Conservation (phyloP, 2,329 filamentous ascomycete species). For the Botrytis byssoidea region DNA sequence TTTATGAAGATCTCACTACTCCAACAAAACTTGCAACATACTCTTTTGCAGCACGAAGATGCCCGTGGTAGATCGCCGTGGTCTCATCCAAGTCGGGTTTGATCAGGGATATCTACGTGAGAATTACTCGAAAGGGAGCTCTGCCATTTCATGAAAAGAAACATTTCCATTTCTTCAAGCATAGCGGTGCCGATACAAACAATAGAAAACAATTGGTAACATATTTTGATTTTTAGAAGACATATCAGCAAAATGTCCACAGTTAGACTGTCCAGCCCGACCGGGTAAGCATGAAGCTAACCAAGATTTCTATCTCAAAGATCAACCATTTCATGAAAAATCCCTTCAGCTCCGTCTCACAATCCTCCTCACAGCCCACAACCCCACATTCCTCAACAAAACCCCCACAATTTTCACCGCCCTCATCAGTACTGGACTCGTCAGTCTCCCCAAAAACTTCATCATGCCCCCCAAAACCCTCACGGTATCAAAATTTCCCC, state of each 20-base stretch:
- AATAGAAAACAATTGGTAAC: neutral
- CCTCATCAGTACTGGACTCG: neutral
- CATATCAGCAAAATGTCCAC: too few relatives aligned
- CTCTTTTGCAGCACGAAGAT: neutral
- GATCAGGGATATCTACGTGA: neutral
- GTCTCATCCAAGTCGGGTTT: neutral
- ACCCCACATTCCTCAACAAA: neutral
- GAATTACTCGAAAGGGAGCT: neutral
- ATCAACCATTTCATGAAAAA: rapidly evolving
- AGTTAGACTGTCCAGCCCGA: too few relatives aligned
- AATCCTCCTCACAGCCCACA: neutral
- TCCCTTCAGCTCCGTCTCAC: neutral
- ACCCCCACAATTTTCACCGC: neutral
- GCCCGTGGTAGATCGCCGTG: neutral
- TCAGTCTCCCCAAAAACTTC: neutral
- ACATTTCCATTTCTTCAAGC: neutral
- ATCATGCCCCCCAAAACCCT: neutral
- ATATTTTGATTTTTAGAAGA: neutral
- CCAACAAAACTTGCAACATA: neutral
- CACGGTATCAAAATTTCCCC: neutral
- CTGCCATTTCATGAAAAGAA: neutral
- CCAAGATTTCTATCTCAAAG: neutral
- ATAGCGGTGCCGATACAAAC: neutral
- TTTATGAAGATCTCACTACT: neutral
- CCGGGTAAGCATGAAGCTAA: too few relatives aligned